Evolutionary conservation across 768 basidiomycete species (phyloP).

Genomic region (Cyclocybe aegerita): DNA sequence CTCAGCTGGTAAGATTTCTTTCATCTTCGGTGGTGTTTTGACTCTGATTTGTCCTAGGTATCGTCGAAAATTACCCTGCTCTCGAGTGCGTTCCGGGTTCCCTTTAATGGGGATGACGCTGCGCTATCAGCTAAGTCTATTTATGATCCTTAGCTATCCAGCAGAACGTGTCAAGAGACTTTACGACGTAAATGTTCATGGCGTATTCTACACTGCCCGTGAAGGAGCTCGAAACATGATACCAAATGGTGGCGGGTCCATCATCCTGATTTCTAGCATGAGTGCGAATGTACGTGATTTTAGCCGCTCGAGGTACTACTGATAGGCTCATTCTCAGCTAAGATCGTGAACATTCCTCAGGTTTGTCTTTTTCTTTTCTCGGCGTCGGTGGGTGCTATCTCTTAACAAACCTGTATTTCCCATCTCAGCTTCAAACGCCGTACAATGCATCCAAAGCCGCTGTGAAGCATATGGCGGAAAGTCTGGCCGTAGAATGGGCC

Average conservation of each 20-base stretch:
- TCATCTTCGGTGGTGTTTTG: neutral
- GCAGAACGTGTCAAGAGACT: slow-evolving; percentile 80
- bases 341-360: slow-evolving; percentile 92
- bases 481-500: slow-evolving; percentile 95
- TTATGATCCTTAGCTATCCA: slow-evolving; percentile 72
- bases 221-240: slow-evolving; percentile 95
- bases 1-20: slow-evolving; percentile 65
- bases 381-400: neutral
- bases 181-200: slow-evolving; percentile 93
- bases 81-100: slow-evolving; percentile 60
- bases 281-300: slow-evolving; percentile 65
- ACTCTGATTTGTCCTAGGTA: slow-evolving; percentile 44
- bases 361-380: slow-evolving; percentile 29
- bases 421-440: slow-evolving; percentile 76
- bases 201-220: slow-evolving; percentile 92
- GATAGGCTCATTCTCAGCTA: slow-evolving; percentile 4
- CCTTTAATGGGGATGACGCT: slow-evolving; percentile 1
- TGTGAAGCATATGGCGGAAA: slow-evolving; percentile 92
- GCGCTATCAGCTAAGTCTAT: neutral
- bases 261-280: slow-evolving; percentile 90
- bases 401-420: neutral
- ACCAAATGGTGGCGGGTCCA: slow-evolving; percentile 71
- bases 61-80: slow-evolving; percentile 86
- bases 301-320: slow-evolving; percentile 9
- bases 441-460: slow-evolving; percentile 97